Percentiles rank a stretch among this genome's conserved stretches.
Evolutionary conservation across 148 eudicot species (phyloP).

Genomic region (Rhododendron williamsianum): DNA sequence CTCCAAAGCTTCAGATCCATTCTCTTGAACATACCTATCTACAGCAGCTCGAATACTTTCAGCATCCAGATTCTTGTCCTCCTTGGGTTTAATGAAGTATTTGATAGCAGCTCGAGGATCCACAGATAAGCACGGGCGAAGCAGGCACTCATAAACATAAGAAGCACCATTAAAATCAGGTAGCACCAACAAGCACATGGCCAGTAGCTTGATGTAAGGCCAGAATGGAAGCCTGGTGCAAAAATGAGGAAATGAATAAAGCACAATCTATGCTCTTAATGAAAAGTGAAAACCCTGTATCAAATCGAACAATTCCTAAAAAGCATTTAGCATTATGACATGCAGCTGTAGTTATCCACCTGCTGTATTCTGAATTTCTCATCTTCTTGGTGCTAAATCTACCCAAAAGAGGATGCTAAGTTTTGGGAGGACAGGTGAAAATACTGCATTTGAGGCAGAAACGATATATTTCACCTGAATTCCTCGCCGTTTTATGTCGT

Average conservation of each 20-base stretch:
- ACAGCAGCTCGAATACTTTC: not conserved
- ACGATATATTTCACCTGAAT: too few relatives aligned
- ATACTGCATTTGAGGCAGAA: too few relatives aligned
- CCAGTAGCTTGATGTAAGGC: slow-evolving; percentile 5
- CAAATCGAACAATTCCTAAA: not conserved
- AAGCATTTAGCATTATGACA: not conserved
- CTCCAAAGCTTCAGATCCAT: slow-evolving; percentile 12
- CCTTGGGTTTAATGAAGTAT: not conserved
- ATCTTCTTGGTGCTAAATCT: not conserved
- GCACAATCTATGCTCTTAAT: not conserved
- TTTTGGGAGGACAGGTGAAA: not conserved
- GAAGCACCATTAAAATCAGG: slow-evolving; percentile 9
- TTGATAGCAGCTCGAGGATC: not conserved
- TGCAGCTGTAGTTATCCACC: too few relatives aligned
- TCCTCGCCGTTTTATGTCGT: too few relatives aligned
- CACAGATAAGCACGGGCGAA: not conserved
- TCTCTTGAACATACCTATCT: slow-evolving; percentile 12
- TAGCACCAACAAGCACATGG: slow-evolving; percentile 7
- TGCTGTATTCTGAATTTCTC: not conserved
- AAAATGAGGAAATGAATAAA: not conserved
- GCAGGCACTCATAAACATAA: not conserved
- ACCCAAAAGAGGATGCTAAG: not conserved
- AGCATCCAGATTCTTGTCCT: not conserved
- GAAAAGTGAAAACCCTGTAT: not conserved
- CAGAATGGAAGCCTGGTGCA: slow-evolving; percentile 6